These are phyloP conservation scores for maize (Zea mays) DNA, from an alignment of 176 grass and related monocot species.

Conservation along the genomic window DNA sequence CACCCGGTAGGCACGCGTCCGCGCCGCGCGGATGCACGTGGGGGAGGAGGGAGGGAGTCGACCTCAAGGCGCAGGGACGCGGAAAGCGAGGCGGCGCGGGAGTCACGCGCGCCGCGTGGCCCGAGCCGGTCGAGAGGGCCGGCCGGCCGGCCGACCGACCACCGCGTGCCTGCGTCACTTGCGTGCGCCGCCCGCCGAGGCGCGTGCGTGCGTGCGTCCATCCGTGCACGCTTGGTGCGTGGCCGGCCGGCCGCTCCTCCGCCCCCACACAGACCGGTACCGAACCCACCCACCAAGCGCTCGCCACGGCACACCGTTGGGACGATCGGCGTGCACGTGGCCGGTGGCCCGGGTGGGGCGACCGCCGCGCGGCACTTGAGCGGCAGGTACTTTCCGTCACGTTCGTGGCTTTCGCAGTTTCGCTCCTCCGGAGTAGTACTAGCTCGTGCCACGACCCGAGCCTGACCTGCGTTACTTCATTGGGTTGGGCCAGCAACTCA, in stretches of 20 bases:
- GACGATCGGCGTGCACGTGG: slow-evolving; percentile 24
- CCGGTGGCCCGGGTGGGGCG: not conserved
- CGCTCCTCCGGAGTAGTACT: not conserved
- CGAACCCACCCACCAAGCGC: slow-evolving; percentile 1
- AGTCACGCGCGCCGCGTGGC: slow-evolving; percentile 20
- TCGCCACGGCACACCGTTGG: slow-evolving; percentile 6
- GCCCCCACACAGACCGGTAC: not conserved
- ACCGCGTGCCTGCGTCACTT: not conserved
- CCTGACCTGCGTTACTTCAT: not conserved
- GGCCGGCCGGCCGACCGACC: too few species aligned
- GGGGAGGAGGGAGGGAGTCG: not conserved
- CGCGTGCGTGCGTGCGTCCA: not conserved
- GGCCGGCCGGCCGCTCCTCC: not conserved
- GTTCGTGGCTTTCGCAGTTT: not conserved
- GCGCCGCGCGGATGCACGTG: not conserved
- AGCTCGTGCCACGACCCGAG: not conserved
- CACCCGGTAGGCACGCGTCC: slow-evolving; percentile 9
- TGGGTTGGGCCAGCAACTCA: too few species aligned
- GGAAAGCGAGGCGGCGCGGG: slow-evolving; percentile 27
- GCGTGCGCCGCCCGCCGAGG: slow-evolving; percentile 21
- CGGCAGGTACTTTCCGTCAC: not conserved
- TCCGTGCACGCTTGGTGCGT: not conserved
- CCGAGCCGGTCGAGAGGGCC: too few species aligned
- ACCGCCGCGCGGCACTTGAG: not conserved
- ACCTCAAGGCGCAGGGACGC: not conserved